phyloP scores from a whole-genome alignment of 2,329 filamentous ascomycete genomes.

The Rhynchosporium graminicola region DNA sequence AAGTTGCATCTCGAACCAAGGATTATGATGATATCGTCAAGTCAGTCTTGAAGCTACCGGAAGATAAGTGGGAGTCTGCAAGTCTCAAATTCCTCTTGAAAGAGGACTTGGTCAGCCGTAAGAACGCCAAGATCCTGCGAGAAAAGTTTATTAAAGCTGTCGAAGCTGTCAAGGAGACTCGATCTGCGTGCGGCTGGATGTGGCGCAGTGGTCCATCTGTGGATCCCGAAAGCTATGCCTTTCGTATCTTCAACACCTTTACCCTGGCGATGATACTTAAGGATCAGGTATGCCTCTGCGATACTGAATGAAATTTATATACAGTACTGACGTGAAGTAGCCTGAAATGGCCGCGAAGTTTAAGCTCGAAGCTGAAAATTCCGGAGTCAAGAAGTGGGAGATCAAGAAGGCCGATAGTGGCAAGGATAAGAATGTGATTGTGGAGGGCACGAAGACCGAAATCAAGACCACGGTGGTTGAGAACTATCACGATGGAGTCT shows the following conservation, averaged over 20 bases:
- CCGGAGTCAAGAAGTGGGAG: no score
- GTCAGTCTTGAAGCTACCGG: background rate
- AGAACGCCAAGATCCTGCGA: background rate
- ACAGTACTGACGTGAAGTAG: background rate
- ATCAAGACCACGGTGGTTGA: background rate
- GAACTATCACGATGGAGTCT: background rate
- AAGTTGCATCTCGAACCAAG: background rate
- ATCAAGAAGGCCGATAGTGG: no score
- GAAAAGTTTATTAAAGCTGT: background rate
- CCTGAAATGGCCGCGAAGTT: background rate
- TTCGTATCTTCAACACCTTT: background rate
- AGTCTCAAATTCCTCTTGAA: background rate
- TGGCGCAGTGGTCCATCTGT: background rate
- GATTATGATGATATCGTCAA: background rate
- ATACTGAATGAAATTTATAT: background rate
- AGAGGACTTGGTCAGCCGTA: background rate
- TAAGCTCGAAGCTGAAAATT: no score
- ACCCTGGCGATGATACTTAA: background rate
- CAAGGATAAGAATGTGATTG: no score
- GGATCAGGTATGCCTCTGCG: background rate
- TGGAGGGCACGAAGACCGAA: background rate
- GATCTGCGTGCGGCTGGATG: background rate
- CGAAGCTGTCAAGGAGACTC: background rate
- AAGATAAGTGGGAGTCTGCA: background rate
- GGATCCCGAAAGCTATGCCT: constrained; percentile 4